phyloP scores from a whole-genome alignment of 352 stramenopile genomes.

The Thraustotheca clavata region DNA sequence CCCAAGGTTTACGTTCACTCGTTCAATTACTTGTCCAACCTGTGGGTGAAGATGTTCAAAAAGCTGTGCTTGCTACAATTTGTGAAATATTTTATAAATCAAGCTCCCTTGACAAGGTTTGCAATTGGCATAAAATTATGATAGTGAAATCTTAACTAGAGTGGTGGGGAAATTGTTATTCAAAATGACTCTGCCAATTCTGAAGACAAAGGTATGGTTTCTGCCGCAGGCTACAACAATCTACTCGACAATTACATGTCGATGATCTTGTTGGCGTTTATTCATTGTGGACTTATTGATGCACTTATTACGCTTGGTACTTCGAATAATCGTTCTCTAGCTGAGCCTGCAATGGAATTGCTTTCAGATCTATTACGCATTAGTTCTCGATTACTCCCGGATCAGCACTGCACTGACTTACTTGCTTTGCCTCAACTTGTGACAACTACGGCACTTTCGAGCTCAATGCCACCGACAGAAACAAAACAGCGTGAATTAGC shows the following conservation, averaged over 20 bases:
- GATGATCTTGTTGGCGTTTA: conserved; percentile 76
- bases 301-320: conserved; percentile 77
- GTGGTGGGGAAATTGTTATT: conserved; percentile 3
- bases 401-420: conserved; percentile 74
- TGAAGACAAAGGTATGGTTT: conserved; percentile 25
- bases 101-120: conserved; percentile 65
- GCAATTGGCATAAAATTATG: background rate
- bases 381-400: conserved; percentile 68
- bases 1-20: conserved; percentile 76
- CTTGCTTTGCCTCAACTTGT: conserved; percentile 71
- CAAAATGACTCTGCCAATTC: background rate
- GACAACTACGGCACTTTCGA: conserved; percentile 66
- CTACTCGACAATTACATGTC: conserved; percentile 85
- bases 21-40: conserved; percentile 81
- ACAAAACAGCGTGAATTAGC: conserved; percentile 74
- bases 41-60: conserved; percentile 83
- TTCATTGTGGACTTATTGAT: conserved; percentile 77
- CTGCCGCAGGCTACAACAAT: conserved; percentile 67
- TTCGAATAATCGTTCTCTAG: conserved; percentile 41
- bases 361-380: conserved; percentile 77
- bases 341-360: conserved; percentile 77
- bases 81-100: conserved; percentile 87
- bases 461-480: conserved; percentile 61
- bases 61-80: conserved; percentile 79
- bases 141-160: background rate